Base-by-base conservation (phyloP, 805 yeast genomes). In the Saturnispora sanitii region DNA sequence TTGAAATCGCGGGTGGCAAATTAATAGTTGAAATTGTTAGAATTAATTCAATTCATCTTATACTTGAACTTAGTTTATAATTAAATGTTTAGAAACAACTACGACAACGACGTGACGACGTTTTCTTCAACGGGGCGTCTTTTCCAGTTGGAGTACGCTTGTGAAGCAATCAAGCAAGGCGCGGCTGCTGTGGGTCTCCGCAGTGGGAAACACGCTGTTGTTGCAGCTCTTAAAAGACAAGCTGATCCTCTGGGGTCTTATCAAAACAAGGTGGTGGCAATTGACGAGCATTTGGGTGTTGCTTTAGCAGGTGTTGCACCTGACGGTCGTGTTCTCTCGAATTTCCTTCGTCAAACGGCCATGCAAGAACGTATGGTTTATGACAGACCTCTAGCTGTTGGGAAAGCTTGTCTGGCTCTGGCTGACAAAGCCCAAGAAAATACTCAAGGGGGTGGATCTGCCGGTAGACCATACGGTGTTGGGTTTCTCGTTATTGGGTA, bases 281-380 rank as follows among this genome's bases (percentile, higher is more conserved):
- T 94, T 43, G 99, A 92, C 60, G 82, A 80, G 46, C 97, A 92
- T 60, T 65, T 92, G 72, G 99, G 97, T 26, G 72, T 92, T 49
- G 96, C 96, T 1, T 71, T 92, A 42, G 96, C 99, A 1, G 99
- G 99, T 8, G 75, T 92, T 54, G 96, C 97, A 1, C 97, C 99
- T 15, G 99, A 92, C 59, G 98, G 97, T 19, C 73, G 99, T 50
- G 94, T 92, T 29, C 70, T 92, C 51, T 79, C 94, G 37, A 92
- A 86, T 58, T 88, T 69, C 62, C 68, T 92, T 53, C 77, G 97
- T 60, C 87, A 85, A 53, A 92, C 88, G 55, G 94, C 96, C 38
- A 81, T 90, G 79, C 75, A 80, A 48, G 82, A 90, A 26, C 82
- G 76, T 54, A 71, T 90, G 71, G 78, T 88, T 21, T 92, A 75